phyloP scores from a whole-genome alignment of 371 early-diverging fungal genomes.

The Dentiscutata heterogama region DNA sequence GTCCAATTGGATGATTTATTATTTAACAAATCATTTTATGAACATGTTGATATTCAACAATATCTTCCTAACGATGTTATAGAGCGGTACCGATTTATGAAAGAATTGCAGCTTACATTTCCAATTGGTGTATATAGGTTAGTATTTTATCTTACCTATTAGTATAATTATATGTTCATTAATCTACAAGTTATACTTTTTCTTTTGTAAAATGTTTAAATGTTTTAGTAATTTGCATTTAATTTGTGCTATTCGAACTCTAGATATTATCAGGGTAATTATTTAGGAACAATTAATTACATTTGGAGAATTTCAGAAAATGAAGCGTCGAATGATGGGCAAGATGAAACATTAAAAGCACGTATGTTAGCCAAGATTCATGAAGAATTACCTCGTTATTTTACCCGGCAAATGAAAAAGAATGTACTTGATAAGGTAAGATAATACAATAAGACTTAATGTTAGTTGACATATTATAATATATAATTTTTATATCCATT shows the following conservation, averaged over 20 bases:
- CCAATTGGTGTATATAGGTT: background rate
- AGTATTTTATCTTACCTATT: background rate
- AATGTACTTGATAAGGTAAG: background rate
- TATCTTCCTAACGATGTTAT: background rate
- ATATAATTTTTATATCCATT: background rate
- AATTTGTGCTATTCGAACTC: background rate
- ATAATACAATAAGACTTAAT: no score
- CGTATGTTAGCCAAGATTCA: background rate
- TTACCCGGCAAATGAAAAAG: background rate
- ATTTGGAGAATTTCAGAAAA: background rate
- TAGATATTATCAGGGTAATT: background rate
- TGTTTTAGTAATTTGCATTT: no score
- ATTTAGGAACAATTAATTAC: background rate
- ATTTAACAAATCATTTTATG: background rate
- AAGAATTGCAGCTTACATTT: background rate
- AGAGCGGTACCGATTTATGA: background rate
- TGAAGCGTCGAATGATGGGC: background rate
- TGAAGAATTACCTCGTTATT: background rate
- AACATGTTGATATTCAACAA: background rate
- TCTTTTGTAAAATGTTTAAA: no score
- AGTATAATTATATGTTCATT: no score
- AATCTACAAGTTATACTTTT: no score
- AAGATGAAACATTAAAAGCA: background rate
- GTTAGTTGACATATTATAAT: background rate
- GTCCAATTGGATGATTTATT: background rate